Base-by-base conservation (phyloP, 768 basidiomycete genomes). In the Amanita exitialis region DNA sequence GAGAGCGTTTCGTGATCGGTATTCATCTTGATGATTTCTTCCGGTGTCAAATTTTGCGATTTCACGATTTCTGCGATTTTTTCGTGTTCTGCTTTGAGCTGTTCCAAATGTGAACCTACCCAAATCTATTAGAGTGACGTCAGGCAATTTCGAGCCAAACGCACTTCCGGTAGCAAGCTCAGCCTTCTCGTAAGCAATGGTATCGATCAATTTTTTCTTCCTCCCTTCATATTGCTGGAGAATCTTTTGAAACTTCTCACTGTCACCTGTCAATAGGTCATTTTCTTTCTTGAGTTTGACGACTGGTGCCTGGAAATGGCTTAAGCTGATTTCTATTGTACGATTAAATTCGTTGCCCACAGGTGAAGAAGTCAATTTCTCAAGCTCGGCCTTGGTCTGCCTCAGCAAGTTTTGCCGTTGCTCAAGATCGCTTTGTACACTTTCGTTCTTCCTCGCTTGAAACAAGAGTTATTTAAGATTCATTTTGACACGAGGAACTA, bases 21-120 rank as follows among this genome's bases (percentile, higher is more conserved):
- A 59, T 86, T 93, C 90, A 99, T 94, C 34, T 82, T 82, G 49
- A 79, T 68, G 37, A 96, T 91, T 66, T 99, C 94, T 64, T 94
- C 90, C 0, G 88, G 86, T 1, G 88, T 80, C 39, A 99, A 75
- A 60, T 96, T 94, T 64, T 99, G 96, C 28, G 71, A 79, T 59
- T 83, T 83, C 25, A 98, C 89, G 2, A 83, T 76, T 0, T 76
- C 73, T 7, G 70, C 67, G 21, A 93, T 72, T 49, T 74, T 76
- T 21, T 72, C 71, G 56, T 86, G 78, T 58, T 93, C 88, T 23
- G 66, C 63, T 55, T 77, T 78, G 30, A 89, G 72, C 42, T 77
- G 73, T 37, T 82, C 79, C 34, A 91, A 69, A 49, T 82, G 76
- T 36, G 72, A 64, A 38, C 69, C 88, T 91, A 61, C 25, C 46